Percentiles rank a stretch among this genome's conserved stretches.
Evolutionary conservation across 306 rosid species (phyloP).

Genomic region (Cucurbita maxima): DNA sequence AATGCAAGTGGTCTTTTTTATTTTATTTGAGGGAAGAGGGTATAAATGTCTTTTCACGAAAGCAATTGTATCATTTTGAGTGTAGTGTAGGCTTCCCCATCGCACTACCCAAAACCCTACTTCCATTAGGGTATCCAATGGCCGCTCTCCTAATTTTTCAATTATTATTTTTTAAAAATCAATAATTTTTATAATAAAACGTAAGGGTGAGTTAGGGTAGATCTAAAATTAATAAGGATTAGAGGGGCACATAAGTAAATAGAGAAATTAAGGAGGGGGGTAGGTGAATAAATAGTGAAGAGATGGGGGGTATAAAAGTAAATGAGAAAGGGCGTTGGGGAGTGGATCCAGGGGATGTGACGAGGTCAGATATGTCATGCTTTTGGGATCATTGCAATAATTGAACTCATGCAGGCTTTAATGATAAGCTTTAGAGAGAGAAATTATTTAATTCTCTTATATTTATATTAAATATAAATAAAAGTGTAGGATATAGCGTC

Average conservation of each 20-base stretch:
- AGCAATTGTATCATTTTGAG: background rate
- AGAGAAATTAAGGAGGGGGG: background rate
- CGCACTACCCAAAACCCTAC: background rate
- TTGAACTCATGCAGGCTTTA: constrained; percentile 92
- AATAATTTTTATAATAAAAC: background rate
- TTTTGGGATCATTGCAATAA: constrained; percentile 90
- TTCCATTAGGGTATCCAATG: background rate
- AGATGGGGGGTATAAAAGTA: background rate
- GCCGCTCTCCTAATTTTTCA: background rate
- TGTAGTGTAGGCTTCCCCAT: background rate
- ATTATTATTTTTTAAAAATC: background rate
- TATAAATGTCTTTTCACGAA: background rate
- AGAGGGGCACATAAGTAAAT: background rate
- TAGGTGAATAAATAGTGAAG: background rate
- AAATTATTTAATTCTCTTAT: no score
- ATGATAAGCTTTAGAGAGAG: constrained; percentile 34
- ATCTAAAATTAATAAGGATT: no score
- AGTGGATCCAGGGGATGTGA: constrained; percentile 26
- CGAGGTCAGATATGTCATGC: constrained; percentile 64
- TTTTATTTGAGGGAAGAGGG: background rate
- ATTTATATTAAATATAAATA: no score
- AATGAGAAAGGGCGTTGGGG: constrained; percentile 25
- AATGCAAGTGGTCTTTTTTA: constrained; percentile 15
- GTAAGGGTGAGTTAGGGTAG: no score
- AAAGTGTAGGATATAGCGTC: background rate